Base-by-base conservation (phyloP, 495 filamentous ascomycete species). In the Neurospora tetrasperma region DNA sequence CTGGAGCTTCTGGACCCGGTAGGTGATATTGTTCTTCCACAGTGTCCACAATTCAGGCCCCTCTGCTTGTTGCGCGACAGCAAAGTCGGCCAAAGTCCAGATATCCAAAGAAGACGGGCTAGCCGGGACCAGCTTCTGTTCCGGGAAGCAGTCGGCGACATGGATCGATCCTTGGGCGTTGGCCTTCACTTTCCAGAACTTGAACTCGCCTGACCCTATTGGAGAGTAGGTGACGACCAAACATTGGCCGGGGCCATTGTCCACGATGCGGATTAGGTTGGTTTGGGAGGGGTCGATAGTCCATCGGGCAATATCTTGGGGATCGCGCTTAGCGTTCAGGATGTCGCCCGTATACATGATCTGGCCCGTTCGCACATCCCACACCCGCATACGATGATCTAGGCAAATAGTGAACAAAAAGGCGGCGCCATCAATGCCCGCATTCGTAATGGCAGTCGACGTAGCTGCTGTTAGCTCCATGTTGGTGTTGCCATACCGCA, bases 11-110 rank as follows among this genome's bases (percentile, higher is more conserved):
- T 94, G 91, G 46, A 97, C 84, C 72, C 91, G 85, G 80, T 94
- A 89, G 74, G 90, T 86, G 75, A 91, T 87, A 78, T 96, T 91
- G 81, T 92, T 90, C 83, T 94, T 91, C 94, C 93, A 95, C 54
- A 96, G 82, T 14, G 94, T 86, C 96, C 96, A 99, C 69, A 86
- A 72, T 78, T 93, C 88, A 73, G 90, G 88, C 20, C 80, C 79
- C 14, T 77, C 72, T 7, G 83, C 75, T 75, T 88, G 77, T 81
- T 79, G 72, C 4, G 79, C 71, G 39, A 97, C 80, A 72, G 89
- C 86, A 80, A 98, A 98, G 75, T 97, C 93, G 14, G 91, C 91
- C 74, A 97, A 84, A 72, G 88, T 96, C 96, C 91, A 99, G 74
- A 92, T 89, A 76, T 94, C 91, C 71, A 90, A 89, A 69, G 91